Evolutionary conservation across 2,329 filamentous ascomycete species (phyloP), one percentile per base, ranked within the genome.

Genomic region (Byssothecium circinans): DNA sequence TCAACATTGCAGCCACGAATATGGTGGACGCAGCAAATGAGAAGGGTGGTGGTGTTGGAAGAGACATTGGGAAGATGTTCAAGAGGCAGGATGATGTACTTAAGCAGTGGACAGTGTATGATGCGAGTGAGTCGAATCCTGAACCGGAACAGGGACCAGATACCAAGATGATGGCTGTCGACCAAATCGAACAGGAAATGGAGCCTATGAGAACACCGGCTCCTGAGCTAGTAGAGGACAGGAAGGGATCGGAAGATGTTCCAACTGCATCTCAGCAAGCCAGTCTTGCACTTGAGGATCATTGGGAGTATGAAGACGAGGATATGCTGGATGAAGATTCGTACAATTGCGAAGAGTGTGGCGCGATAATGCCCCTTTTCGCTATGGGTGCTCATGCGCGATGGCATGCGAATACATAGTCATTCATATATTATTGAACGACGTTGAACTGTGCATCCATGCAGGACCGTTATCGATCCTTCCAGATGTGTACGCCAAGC

Each of bases 1-100:
- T 97, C 49, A 97, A 96, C 56, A 75, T 97, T 18, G 91, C 89
- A 37, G 91, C 89, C 7, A 87, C 88, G 12, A 95, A 96, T 65
- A 92, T 97, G 85, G 79, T 62, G 6, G 73, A 76, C 51, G 68
- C 71, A 3, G 75, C 72, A 19, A 73, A 75, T 8, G 73, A 71
- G 43, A 76, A 68, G 56, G 72, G 68, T 18, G 74, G 73, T 0
- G 74, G 73, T 0, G 68, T 62, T 11, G 89, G 88, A 1, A 79
- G 87, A 54, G 85, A 96, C 61, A 96, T 96, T 56, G 80, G 81
- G 1, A 81, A 77, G 61, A 95, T 96, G 90, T 95, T 96, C 67
- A 83, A 77, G 61, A 79, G 78, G 45, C 90, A 95, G 65, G 85
- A 89, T 41, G 79, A 83, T 36, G 80, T 84, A 23, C 72, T 91